These are phyloP conservation scores for Colletotrichum camelliae DNA, from an alignment of 2,329 filamentous ascomycete species.

Conservation along the genomic window DNA sequence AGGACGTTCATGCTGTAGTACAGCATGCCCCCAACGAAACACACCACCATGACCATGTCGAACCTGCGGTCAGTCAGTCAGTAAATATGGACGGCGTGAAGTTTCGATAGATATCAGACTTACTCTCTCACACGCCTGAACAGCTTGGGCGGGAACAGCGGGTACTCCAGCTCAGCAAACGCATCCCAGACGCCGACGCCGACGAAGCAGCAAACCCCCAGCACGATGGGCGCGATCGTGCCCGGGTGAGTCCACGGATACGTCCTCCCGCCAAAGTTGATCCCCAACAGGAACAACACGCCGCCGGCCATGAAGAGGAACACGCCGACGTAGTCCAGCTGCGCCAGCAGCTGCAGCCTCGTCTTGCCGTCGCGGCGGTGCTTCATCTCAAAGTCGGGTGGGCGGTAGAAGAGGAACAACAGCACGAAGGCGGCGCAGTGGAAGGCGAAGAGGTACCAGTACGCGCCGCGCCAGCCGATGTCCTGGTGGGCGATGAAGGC, in stretches of 20 bases:
- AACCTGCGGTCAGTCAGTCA: constrained; percentile 18
- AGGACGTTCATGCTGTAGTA: constrained; percentile 36
- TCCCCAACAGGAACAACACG: constrained; percentile 31
- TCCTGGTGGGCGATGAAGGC: constrained; percentile 29
- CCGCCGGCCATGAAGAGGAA: constrained; percentile 31
- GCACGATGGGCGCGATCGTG: constrained; percentile 25
- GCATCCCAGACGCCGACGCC: constrained; percentile 33
- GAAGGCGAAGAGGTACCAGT: constrained; percentile 28
- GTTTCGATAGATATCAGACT: background rate
- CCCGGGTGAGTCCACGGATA: constrained; percentile 33
- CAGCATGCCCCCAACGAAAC: constrained; percentile 36
- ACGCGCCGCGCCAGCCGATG: constrained; percentile 26
- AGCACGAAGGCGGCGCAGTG: constrained; percentile 26
- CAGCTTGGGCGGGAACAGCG: constrained; percentile 33
- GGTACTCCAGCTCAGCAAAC: constrained; percentile 30
- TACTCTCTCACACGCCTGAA: constrained; percentile 32
- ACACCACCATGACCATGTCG: constrained; percentile 33
- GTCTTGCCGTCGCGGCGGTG: constrained; percentile 31
- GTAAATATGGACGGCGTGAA: background rate
- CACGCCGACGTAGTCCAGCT: constrained; percentile 31
- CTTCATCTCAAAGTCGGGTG: constrained; percentile 40
- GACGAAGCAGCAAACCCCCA: constrained; percentile 27
- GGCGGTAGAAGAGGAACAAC: constrained; percentile 35
- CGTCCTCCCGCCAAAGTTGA: constrained; percentile 32
- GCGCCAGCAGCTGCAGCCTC: constrained; percentile 26